Base-by-base conservation (phyloP, 139 green algal species). In the Auxenochlorella pyrenoidosa region DNA sequence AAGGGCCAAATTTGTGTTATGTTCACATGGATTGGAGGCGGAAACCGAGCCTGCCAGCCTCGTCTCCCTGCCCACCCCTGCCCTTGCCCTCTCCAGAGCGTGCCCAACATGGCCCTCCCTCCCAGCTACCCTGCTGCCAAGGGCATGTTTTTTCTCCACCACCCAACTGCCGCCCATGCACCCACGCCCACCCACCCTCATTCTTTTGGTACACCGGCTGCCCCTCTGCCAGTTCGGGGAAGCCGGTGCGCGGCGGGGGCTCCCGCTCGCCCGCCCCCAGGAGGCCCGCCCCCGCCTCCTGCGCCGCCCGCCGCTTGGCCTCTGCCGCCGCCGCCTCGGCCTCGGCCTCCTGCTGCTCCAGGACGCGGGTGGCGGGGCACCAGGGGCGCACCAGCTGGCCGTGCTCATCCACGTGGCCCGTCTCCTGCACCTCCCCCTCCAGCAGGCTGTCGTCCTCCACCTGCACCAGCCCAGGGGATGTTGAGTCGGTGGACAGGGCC, bases 281-380 rank as follows among this genome's bases (percentile, higher is more conserved):
- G 4, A 47, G n/a, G 24, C 43, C 83, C 28, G 38, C 54, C 30
- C 43, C 63, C 34, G 32, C 40, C 63, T 84, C 26, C 85, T 71
- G 82, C 30, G 87, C 83, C 41, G 47, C 58, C 40, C 38, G 87
- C 84, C 65, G 60, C 66, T 89, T 88, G 70, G 87, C 86, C 60
- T 93, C 92, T n/a, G 89, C 91, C 34, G 95, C 90, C 30, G 34
- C 63, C 68, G 94, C 92, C 73, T 83, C 75, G 0, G 75, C 77
- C 87, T 95, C 93, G 36, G 79, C 77, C 88, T 98, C 95, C 22
- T 92, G 90, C 68, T 98, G 95, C 79, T 98, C 96, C 73, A 97
- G 79, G 21, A 98, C 90, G 71, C 95, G 91, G 19, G 95, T 97
- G 41, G 90, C 93, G 38, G 93, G 88, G 89, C 95, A 97, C 95